phyloP scores from a whole-genome alignment of 73 alveolate genomes.

The Durusdinium trenchii region DNA sequence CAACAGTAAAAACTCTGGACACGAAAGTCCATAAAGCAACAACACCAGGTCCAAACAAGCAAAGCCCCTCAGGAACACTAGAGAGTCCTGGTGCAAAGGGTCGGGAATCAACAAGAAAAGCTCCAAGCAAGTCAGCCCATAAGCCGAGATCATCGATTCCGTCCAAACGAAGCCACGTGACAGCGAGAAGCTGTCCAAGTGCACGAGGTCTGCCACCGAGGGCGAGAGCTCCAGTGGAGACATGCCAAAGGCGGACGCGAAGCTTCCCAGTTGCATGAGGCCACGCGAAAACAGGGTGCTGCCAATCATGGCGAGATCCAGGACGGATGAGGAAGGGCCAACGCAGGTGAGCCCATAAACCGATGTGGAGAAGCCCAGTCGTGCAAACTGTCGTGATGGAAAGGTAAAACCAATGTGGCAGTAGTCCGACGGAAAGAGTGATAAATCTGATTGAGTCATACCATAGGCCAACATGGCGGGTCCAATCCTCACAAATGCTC shows the following conservation, averaged over 20 bases:
- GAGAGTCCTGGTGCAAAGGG: neutral
- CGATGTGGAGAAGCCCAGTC: neutral
- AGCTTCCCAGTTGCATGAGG: neutral
- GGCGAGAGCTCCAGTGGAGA: neutral
- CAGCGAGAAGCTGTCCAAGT: neutral
- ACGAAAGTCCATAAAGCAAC: conserved; percentile 20
- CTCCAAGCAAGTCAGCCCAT: conserved; percentile 36
- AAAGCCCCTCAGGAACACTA: neutral
- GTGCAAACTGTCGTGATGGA: neutral
- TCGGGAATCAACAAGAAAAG: neutral
- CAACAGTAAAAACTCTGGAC: neutral
- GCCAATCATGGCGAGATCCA: conserved; percentile 5
- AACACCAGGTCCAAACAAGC: neutral
- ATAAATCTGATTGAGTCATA: neutral
- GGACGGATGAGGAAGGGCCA: neutral
- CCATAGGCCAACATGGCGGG: conserved; percentile 20
- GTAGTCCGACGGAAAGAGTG: neutral
- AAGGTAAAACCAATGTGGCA: neutral
- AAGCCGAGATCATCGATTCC: neutral
- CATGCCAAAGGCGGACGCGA: conserved; percentile 1
- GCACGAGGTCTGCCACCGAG: neutral
- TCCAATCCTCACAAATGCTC: neutral
- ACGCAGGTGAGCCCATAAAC: neutral
- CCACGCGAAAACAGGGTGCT: neutral
- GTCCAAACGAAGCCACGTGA: neutral